Percentiles rank a stretch among this genome's conserved stretches.
phyloP scores from a whole-genome alignment of 345 rosid species.

The Combretum micranthum region DNA sequence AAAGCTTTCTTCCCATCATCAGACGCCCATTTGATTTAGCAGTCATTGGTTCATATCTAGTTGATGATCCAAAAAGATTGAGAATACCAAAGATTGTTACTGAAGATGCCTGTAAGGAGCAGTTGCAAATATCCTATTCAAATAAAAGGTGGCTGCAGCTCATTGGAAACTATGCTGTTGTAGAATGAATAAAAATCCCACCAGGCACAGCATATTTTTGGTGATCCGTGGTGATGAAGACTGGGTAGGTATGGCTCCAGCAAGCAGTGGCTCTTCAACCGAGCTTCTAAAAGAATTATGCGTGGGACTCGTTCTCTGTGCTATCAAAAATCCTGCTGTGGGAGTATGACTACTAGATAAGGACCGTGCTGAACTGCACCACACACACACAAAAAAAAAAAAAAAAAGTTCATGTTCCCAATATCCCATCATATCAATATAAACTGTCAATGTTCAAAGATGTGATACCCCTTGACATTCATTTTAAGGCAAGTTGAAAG shows the following conservation, averaged over 20 bases:
- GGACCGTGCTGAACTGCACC: slow-evolving; percentile 75
- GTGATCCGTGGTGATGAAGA: slow-evolving; percentile 37
- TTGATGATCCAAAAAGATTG: slow-evolving; percentile 26
- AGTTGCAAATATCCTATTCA: slow-evolving; percentile 2
- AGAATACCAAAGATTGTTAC: slow-evolving; percentile 47
- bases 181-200: slow-evolving; percentile 15
- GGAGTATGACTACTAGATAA: slow-evolving; percentile 73
- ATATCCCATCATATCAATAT: not conserved
- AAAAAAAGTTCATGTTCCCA: not conserved
- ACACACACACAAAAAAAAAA: not conserved
- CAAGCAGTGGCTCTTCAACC: slow-evolving; percentile 66
- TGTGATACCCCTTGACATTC: no score
- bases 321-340: slow-evolving; percentile 45
- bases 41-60: slow-evolving; percentile 12
- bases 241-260: slow-evolving; percentile 22
- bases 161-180: slow-evolving; percentile 1
- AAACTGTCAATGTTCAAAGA: no score
- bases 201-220: slow-evolving; percentile 63
- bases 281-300: slow-evolving; percentile 19
- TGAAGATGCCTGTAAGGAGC: slow-evolving; percentile 35
- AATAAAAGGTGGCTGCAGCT: not conserved
- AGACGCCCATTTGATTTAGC: slow-evolving; percentile 35
- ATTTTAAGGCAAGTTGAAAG: no score
- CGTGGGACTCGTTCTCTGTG: slow-evolving; percentile 43
- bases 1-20: slow-evolving; percentile 49